Percentiles rank a stretch among this genome's conserved stretches.
Conservation (phyloP, 2,329 filamentous ascomycete species). For the Sporothrix pallida region DNA sequence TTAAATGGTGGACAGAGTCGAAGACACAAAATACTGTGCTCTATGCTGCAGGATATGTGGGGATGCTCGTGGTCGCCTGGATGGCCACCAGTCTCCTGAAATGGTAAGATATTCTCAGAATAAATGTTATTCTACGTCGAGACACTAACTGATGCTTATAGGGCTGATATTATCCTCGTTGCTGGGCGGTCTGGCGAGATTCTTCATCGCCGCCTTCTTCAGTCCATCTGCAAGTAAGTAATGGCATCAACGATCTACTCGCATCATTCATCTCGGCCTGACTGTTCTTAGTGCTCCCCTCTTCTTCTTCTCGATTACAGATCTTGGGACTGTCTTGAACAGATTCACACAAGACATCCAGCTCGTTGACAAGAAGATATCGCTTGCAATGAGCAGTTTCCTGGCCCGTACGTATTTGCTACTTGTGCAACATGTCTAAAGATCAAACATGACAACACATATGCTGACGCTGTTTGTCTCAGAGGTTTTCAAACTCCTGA, state of each 20-base stretch:
- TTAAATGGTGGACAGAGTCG: constrained; percentile 49
- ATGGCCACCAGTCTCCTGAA: constrained; percentile 45
- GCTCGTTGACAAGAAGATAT: constrained; percentile 52
- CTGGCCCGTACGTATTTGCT: constrained; percentile 44
- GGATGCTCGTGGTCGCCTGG: constrained; percentile 47
- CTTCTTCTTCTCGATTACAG: constrained; percentile 49
- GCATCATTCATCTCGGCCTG: not conserved
- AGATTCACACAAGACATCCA: constrained; percentile 54
- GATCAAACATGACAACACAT: not conserved
- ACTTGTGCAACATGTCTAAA: constrained; percentile 29
- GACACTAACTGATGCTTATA: constrained; percentile 34
- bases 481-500: constrained; percentile 50
- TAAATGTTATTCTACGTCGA: not conserved
- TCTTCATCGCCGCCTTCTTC: constrained; percentile 45
- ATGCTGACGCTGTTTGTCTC: constrained; percentile 35
- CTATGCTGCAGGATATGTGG: constrained; percentile 48
- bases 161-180: constrained; percentile 45
- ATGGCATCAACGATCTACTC: not conserved
- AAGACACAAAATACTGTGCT: constrained; percentile 38
- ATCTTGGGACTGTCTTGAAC: constrained; percentile 51
- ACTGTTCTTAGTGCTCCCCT: constrained; percentile 46
- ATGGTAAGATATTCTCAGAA: constrained; percentile 42
- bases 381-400: constrained; percentile 46
- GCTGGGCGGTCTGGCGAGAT: constrained; percentile 47
- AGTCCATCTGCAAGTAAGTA: constrained; percentile 42